Conservation (phyloP, 331 rosid genomes). For the Malus hybrid region DNA sequence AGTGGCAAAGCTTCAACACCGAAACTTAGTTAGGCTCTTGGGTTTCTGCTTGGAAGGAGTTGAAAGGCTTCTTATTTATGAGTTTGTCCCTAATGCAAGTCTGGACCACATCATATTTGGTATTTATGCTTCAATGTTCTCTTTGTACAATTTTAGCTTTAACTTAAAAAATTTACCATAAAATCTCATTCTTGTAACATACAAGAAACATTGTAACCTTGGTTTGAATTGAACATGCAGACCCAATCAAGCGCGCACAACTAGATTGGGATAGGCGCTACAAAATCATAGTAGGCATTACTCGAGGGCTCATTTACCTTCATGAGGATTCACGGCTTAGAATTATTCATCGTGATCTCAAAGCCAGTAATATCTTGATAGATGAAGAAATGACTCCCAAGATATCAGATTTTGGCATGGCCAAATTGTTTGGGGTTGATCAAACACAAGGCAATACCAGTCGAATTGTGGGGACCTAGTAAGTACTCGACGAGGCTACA, state of each 20-base stretch:
- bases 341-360: no score
- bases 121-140: not conserved
- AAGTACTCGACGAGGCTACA: conserved; percentile 10
- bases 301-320: no score
- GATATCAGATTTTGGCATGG: conserved; percentile 55
- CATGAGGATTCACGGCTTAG: no score
- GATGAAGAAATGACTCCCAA: conserved; percentile 42
- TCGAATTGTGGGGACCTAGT: conserved; percentile 44
- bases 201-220: no score
- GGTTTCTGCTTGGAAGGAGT: conserved; percentile 31
- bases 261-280: no score
- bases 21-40: conserved; percentile 38
- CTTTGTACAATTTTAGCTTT: not conserved
- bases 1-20: conserved; percentile 44
- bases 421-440: conserved; percentile 31
- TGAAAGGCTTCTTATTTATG: conserved; percentile 40
- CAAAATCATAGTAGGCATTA: no score
- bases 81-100: conserved; percentile 34
- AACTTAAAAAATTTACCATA: not conserved
- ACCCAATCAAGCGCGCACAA: no score
- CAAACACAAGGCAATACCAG: conserved; percentile 26
- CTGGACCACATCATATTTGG: conserved; percentile 50
- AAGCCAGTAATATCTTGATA: conserved; percentile 23
- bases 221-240: no score
- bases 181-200: not conserved